Percentiles rank a stretch among this genome's conserved stretches.
Conservation (phyloP, 352 stramenopile genomes). For the Phytopythium aichiense region DNA sequence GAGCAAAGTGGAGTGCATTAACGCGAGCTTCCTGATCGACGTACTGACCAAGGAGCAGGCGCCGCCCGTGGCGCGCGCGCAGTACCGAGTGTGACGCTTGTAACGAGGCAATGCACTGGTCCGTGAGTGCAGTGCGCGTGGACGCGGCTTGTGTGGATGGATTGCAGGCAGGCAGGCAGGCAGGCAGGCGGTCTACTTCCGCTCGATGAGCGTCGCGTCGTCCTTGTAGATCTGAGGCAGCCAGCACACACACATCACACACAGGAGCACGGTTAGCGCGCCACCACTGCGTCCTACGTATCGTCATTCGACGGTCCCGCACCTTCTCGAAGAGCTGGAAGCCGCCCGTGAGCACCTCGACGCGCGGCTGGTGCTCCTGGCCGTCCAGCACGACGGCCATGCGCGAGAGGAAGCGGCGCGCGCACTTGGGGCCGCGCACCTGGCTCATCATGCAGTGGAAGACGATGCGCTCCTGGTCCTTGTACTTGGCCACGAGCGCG, state of each 20-base stretch:
- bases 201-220: conserved; percentile 35
- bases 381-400: conserved; percentile 47
- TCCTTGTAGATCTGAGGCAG: conserved; percentile 39
- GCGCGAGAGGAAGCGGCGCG: conserved; percentile 65
- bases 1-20: conserved; percentile 66
- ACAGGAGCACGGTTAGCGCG: background rate
- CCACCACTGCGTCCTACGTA: background rate
- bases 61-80: conserved; percentile 36
- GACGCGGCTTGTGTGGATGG: background rate
- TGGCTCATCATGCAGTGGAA: conserved; percentile 90
- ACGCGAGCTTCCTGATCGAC: conserved; percentile 81
- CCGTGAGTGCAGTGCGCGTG: background rate
- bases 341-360: conserved; percentile 70
- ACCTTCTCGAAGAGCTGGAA: conserved; percentile 66
- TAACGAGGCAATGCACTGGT: background rate
- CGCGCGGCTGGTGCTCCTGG: conserved; percentile 35
- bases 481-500: conserved; percentile 59
- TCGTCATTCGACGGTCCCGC: background rate
- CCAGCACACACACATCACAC: background rate
- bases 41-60: conserved; percentile 81
- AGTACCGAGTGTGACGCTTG: conserved; percentile 46
- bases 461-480: conserved; percentile 59
- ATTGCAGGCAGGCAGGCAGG: background rate
- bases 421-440: conserved; percentile 75
- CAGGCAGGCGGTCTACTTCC: conserved; percentile 13